These are phyloP conservation scores for Microsporum canis DNA, from an alignment of 2,329 filamentous ascomycete species.

Conservation along the genomic window DNA sequence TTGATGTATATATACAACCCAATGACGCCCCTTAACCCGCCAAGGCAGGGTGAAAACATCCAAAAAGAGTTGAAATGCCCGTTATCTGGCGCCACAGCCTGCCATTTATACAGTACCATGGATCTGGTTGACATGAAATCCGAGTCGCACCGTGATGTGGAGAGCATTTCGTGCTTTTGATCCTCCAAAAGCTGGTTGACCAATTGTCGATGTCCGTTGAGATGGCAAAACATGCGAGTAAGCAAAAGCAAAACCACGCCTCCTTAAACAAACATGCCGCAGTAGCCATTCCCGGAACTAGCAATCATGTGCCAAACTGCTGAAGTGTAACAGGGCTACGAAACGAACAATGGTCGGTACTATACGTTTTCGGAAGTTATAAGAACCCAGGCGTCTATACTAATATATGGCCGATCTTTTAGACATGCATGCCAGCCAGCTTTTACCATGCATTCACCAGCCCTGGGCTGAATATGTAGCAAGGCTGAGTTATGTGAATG, in stretches of 20 bases:
- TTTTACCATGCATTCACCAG: background rate
- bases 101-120: background rate
- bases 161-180: background rate
- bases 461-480: background rate
- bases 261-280: background rate
- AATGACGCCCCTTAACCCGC: background rate
- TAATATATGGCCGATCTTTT: background rate
- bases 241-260: background rate
- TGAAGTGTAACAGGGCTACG: background rate
- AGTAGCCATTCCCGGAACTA: background rate
- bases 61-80: conserved; percentile 1
- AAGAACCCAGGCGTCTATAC: background rate
- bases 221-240: background rate
- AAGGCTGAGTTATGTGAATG: background rate
- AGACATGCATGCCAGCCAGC: background rate
- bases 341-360: background rate
- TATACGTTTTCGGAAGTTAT: background rate
- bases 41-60: background rate
- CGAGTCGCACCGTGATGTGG: background rate
- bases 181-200: background rate
- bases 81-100: background rate
- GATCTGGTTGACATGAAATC: background rate
- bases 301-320: background rate
- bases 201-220: background rate
- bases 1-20: background rate